phyloP scores from a whole-genome alignment of 2,329 filamentous ascomycete species.

The Mariannaea elegans region DNA sequence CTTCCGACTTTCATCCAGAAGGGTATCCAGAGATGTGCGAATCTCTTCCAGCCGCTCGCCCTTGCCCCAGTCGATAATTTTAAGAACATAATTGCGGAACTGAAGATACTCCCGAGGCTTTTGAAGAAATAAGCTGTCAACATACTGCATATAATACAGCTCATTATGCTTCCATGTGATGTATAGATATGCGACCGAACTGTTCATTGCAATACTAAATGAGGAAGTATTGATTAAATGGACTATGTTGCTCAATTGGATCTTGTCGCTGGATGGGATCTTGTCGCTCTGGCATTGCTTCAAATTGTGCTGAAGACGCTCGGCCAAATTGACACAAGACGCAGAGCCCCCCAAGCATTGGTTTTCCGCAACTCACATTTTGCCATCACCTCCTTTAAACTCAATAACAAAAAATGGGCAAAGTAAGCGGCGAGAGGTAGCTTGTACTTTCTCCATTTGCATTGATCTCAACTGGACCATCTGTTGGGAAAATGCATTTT shows the following conservation, averaged over 20 bases:
- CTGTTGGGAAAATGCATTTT: slow-evolving; percentile 6
- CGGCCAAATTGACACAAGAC: slow-evolving; percentile 45
- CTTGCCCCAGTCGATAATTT: slow-evolving; percentile 48
- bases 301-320: slow-evolving; percentile 40
- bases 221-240: slow-evolving; percentile 29
- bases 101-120: slow-evolving; percentile 38
- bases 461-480: slow-evolving; percentile 3
- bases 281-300: slow-evolving; percentile 36
- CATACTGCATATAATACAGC: neutral
- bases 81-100: slow-evolving; percentile 45
- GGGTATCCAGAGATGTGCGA: slow-evolving; percentile 18
- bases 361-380: slow-evolving; percentile 47
- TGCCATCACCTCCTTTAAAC: slow-evolving; percentile 41
- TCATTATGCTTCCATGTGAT: slow-evolving; percentile 45
- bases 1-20: slow-evolving; percentile 3
- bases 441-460: neutral
- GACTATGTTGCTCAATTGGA: too few species aligned
- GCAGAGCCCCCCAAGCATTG: slow-evolving; percentile 46
- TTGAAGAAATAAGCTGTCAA: slow-evolving; percentile 41
- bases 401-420: slow-evolving; percentile 30
- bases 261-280: slow-evolving; percentile 32
- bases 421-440: slow-evolving; percentile 2
- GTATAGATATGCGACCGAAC: slow-evolving; percentile 45
- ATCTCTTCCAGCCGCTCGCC: slow-evolving; percentile 40
- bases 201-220: slow-evolving; percentile 43